Percentiles rank a stretch among this genome's conserved stretches.
These are phyloP conservation scores for Suhomyces bribrorum DNA, from an alignment of 1,139 yeast species.

Conservation along the genomic window DNA sequence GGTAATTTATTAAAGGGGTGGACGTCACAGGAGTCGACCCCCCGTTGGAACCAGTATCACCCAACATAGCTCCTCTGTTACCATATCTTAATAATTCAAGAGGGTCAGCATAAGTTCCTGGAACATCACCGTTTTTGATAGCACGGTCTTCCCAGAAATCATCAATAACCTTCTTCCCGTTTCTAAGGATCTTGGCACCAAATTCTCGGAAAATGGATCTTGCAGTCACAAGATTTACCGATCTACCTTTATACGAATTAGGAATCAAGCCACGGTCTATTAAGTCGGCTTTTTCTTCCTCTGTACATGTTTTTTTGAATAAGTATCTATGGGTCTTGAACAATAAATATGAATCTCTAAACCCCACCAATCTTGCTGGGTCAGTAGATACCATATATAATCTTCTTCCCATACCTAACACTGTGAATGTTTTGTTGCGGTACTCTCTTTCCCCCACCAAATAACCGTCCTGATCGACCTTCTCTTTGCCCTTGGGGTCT, in stretches of 20 bases:
- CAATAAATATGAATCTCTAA: constrained; percentile 86
- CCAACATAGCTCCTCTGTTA: constrained; percentile 14
- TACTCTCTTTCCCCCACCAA: constrained; percentile 76
- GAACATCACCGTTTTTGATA: constrained; percentile 67
- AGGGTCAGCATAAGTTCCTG: constrained; percentile 82
- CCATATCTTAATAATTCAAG: constrained; percentile 43
- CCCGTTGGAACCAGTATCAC: constrained; percentile 16
- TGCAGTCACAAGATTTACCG: constrained; percentile 89
- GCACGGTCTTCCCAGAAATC: constrained; percentile 87
- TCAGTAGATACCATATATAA: constrained; percentile 91
- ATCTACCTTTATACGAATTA: constrained; percentile 85
- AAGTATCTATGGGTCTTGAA: constrained; percentile 81
- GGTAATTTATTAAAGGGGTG: constrained; percentile 44
- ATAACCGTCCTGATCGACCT: constrained; percentile 68
- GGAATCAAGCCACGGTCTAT: constrained; percentile 84
- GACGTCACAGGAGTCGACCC: constrained; percentile 39
- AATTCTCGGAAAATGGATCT: constrained; percentile 87
- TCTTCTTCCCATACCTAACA: constrained; percentile 69
- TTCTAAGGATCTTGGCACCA: constrained; percentile 80
- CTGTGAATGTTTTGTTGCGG: constrained; percentile 79
- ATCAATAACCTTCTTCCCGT: constrained; percentile 80
- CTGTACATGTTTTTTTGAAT: constrained; percentile 72
- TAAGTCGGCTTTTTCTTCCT: constrained; percentile 79
- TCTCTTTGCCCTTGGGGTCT: constrained; percentile 78
- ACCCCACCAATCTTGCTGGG: constrained; percentile 93